Evolutionary conservation across 73 alveolate species (phyloP).

Genomic region (Paramecium biaurelia): DNA sequence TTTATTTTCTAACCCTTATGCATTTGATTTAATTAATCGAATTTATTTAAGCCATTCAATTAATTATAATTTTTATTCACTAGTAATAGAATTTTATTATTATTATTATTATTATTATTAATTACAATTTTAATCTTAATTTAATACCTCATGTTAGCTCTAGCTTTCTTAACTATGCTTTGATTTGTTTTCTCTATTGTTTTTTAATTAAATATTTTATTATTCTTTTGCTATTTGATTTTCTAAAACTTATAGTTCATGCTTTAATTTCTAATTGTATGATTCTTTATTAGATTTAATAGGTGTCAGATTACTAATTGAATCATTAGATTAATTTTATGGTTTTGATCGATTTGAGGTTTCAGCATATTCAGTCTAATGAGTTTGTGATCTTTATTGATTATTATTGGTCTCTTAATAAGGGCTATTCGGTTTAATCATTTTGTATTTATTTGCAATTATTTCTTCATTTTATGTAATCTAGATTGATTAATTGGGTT

Average conservation of each 20-base stretch:
- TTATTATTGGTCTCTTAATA: not conserved
- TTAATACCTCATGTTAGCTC: not conserved
- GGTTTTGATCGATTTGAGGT: not conserved
- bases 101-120: not conserved
- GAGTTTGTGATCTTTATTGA: constrained; percentile 7
- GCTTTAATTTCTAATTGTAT: not conserved
- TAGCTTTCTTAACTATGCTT: not conserved
- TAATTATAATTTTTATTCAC: not conserved
- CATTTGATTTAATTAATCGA: constrained; percentile 41
- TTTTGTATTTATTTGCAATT: constrained; percentile 32
- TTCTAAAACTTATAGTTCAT: not conserved
- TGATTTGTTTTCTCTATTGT: not conserved
- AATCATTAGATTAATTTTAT: not conserved
- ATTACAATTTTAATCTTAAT: not conserved
- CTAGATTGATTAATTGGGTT: not conserved
- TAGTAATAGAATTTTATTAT: not conserved
- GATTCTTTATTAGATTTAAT: not conserved
- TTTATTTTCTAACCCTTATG: constrained; percentile 27
- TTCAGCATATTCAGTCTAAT: constrained; percentile 39
- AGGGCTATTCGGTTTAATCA: constrained; percentile 21
- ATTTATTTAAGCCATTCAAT: constrained; percentile 57
- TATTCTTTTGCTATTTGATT: not conserved
- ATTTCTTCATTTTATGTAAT: not conserved
- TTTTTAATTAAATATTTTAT: not conserved
- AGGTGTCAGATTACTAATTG: not conserved